Conservation (phyloP, 1,139 yeast genomes). For the Zygosaccharomyces pseudobailii region DNA sequence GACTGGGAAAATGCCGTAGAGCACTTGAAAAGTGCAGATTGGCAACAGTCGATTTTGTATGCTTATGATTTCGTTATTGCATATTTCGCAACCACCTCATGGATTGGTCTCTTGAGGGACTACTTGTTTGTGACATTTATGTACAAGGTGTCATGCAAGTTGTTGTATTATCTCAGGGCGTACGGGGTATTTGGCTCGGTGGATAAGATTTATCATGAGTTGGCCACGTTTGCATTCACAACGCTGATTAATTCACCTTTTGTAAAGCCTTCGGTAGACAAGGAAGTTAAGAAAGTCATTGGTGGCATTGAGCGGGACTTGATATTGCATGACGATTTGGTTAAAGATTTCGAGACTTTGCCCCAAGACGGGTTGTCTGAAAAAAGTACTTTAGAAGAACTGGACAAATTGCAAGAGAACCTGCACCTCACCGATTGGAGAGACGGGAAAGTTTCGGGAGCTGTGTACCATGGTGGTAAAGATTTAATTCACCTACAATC, state of each 20-base stretch:
- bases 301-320: slow-evolving; percentile 49
- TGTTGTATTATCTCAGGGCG: slow-evolving; percentile 29
- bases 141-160: slow-evolving; percentile 9
- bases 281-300: slow-evolving; percentile 50
- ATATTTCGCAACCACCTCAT: slow-evolving; percentile 14
- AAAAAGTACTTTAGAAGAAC: slow-evolving; percentile 42
- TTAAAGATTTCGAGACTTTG: slow-evolving; percentile 44
- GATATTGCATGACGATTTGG: slow-evolving; percentile 46
- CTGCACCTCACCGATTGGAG: slow-evolving; percentile 75
- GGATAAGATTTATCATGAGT: slow-evolving; percentile 14
- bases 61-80: background rate
- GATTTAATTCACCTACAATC: slow-evolving; percentile 70
- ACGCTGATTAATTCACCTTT: slow-evolving; percentile 50
- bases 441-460: slow-evolving; percentile 84
- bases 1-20: background rate
- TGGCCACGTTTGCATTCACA: slow-evolving; percentile 32
- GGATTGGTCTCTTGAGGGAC: slow-evolving; percentile 22
- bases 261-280: slow-evolving; percentile 51
- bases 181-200: slow-evolving; percentile 40
- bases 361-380: slow-evolving; percentile 55
- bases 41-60: background rate
- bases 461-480: slow-evolving; percentile 91
- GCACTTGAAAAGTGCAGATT: background rate
- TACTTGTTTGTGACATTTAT: slow-evolving; percentile 15
- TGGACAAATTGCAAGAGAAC: slow-evolving; percentile 42